Evolutionary conservation across 1,139 yeast species (phyloP).

Genomic region (Debaryomycetaceae sp.): DNA sequence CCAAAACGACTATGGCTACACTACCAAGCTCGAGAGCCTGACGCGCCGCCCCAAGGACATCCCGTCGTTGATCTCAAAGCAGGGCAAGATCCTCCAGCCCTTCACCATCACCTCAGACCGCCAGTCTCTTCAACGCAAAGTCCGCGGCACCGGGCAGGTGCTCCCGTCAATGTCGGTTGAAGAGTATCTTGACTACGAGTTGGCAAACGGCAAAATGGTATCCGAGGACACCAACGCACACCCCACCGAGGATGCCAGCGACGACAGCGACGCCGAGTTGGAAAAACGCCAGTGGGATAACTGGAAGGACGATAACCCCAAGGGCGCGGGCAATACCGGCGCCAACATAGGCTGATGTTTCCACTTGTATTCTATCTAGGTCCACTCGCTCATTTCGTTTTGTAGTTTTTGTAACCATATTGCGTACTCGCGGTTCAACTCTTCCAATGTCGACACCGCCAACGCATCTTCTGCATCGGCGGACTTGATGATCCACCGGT

Average conservation of each 20-base stretch:
- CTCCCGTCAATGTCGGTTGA: constrained; percentile 95
- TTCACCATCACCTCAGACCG: constrained; percentile 69
- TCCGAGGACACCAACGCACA: constrained; percentile 39
- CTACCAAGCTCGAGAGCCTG: constrained; percentile 49
- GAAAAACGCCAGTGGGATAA: constrained; percentile 87
- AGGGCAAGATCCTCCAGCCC: constrained; percentile 79
- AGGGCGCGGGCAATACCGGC: constrained; percentile 86
- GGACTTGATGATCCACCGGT: constrained; percentile 49
- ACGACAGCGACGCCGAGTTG: constrained; percentile 38
- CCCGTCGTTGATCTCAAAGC: constrained; percentile 47
- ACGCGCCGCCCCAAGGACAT: constrained; percentile 18
- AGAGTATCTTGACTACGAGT: constrained; percentile 81
- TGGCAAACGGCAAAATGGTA: constrained; percentile 76
- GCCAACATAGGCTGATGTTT: constrained; percentile 59
- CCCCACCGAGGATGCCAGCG: constrained; percentile 24
- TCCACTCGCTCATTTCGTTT: constrained; percentile 16
- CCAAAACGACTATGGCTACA: constrained; percentile 36
- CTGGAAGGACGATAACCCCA: constrained; percentile 80
- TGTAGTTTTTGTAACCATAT: constrained; percentile 34
- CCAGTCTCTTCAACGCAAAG: constrained; percentile 56
- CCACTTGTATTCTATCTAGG: constrained; percentile 7
- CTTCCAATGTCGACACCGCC: constrained; percentile 26
- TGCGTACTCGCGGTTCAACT: constrained; percentile 28
- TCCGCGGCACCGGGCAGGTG: constrained; percentile 88
- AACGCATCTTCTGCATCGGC: constrained; percentile 14